A percentile compares a stretch with the other conserved stretches of the same genome.
These are phyloP conservation scores for Coemansia sp. DNA, from an alignment of 192 early-diverging fungal species.

Conservation along the genomic window DNA sequence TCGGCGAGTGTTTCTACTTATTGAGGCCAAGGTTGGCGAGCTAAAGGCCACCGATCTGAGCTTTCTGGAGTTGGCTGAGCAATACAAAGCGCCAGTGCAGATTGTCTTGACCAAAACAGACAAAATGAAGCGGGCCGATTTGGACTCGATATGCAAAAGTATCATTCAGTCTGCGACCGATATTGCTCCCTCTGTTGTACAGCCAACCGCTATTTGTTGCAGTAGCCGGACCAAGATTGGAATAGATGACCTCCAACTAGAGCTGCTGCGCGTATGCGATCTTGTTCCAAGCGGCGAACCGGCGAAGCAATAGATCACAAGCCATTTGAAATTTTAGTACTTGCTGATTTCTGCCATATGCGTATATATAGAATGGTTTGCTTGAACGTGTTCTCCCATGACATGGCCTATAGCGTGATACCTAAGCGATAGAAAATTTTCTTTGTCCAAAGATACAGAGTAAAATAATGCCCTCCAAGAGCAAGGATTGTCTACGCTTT, in stretches of 20 bases:
- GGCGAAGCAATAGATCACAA: not conserved
- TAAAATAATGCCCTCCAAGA: too few relatives aligned
- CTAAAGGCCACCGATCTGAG: conserved; percentile 50
- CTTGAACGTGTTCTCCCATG: too few relatives aligned
- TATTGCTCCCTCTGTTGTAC: conserved; percentile 34
- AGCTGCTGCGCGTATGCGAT: conserved; percentile 36
- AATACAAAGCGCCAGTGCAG: conserved; percentile 31
- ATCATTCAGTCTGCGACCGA: conserved; percentile 16
- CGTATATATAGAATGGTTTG: not conserved
- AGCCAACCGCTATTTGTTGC: conserved; percentile 25
- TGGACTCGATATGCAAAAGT: conserved; percentile 18
- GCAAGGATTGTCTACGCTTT: too few relatives aligned
- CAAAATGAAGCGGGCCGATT: conserved; percentile 41
- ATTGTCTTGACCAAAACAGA: conserved; percentile 55
- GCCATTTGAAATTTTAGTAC: not conserved
- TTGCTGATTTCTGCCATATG: not conserved
- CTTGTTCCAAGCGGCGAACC: conserved; percentile 7
- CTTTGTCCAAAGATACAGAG: too few relatives aligned
- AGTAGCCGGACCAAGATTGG: conserved; percentile 40
- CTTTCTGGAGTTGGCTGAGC: conserved; percentile 47
- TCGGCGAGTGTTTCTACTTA: conserved; percentile 50
- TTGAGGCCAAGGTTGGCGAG: conserved; percentile 60
- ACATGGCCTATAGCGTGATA: too few relatives aligned
- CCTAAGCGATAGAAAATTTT: too few relatives aligned
- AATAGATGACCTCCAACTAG: conserved; percentile 36